These are phyloP conservation scores for Yamadazyma triangularis DNA, from an alignment of 1,139 yeast genomes.

Conservation along the genomic window DNA sequence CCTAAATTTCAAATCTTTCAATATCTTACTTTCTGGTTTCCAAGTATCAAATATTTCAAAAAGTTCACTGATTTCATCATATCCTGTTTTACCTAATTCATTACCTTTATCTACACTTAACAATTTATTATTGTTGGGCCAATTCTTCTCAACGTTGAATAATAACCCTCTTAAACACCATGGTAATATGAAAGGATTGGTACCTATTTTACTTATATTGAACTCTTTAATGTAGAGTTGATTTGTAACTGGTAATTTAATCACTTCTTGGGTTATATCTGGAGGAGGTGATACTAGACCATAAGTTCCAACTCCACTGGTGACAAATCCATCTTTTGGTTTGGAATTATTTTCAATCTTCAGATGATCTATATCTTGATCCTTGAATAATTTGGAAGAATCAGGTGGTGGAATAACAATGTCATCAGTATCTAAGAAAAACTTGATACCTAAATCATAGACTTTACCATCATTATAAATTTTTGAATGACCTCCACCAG, in stretches of 20 bases:
- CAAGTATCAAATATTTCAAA: slow-evolving; percentile 73
- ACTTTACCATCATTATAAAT: slow-evolving; percentile 84
- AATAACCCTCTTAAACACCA: slow-evolving; percentile 89
- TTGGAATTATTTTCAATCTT: slow-evolving; percentile 1
- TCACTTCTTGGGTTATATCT: slow-evolving; percentile 7
- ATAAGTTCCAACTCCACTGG: slow-evolving; percentile 20
- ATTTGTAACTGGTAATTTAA: slow-evolving; percentile 28
- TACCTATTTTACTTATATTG: slow-evolving; percentile 56
- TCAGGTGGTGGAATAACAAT: slow-evolving; percentile 35
- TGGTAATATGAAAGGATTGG: slow-evolving; percentile 82
- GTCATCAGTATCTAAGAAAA: slow-evolving; percentile 72
- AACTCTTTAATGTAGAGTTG: slow-evolving; percentile 59
- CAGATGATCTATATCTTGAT: not conserved
- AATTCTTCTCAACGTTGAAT: slow-evolving; percentile 56
- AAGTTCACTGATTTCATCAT: slow-evolving; percentile 54
- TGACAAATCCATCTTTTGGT: slow-evolving; percentile 12
- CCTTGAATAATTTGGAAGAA: slow-evolving; percentile 6
- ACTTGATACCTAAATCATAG: slow-evolving; percentile 72
- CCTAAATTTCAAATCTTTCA: slow-evolving; percentile 81
- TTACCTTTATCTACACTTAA: slow-evolving; percentile 22
- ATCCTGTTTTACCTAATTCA: slow-evolving; percentile 31
- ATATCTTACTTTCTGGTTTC: slow-evolving; percentile 77
- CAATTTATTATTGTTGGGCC: slow-evolving; percentile 34
- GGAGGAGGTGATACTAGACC: slow-evolving; percentile 8
- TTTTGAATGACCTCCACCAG: slow-evolving; percentile 93